Base-by-base conservation (phyloP, 345 rosid species). In the Eucalyptus coolabah region DNA sequence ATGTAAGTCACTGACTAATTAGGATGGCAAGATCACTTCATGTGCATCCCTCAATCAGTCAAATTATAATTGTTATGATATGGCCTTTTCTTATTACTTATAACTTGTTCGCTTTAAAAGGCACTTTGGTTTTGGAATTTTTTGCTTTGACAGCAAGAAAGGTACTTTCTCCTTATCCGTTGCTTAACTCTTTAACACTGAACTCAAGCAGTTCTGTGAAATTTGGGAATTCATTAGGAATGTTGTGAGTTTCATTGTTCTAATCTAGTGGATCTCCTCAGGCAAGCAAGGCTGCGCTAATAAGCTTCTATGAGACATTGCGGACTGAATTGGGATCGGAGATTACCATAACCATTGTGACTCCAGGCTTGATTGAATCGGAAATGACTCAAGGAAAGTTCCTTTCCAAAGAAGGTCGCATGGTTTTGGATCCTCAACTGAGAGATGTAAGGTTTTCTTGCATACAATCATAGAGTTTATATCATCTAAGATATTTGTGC, bases 211-310 rank as follows among this genome's bases (percentile, higher is more conserved):
- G 59, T 45, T 51, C 51, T 45, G n/a, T 60, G 50, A 65, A 59
- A 37, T 28, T n/a, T 59, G 21, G 32, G 82, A 72, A 34, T 72
- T 34, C 82, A 72, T 69, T 85, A 47, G 87, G 87, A 26, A 26
- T 40, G 51, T 30, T 50, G 51, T 30, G 42, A 86, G 3, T 50
- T 50, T 50, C 42, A 86, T 86, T 28, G 23, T 45, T 50, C 28
- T 86, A 28, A 53, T 50, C 60, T 30, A 34, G 40, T 24, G 60
- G 28, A 10, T 34, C 23, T 56, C 49, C 37, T 42, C 88, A 94
- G 97, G 99, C 97, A 89, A 94, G 95, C 92, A 96, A 97, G 89
- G 96, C 97, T 37, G 97, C 96, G 5, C 1, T 92, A 87, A 11
- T 92, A 10, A 92, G 45, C 89, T 95, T 95, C 88, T 96, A 91